These are phyloP conservation scores for Buddleja alternifolia DNA, from an alignment of 257 asterid species.

Conservation along the genomic window DNA sequence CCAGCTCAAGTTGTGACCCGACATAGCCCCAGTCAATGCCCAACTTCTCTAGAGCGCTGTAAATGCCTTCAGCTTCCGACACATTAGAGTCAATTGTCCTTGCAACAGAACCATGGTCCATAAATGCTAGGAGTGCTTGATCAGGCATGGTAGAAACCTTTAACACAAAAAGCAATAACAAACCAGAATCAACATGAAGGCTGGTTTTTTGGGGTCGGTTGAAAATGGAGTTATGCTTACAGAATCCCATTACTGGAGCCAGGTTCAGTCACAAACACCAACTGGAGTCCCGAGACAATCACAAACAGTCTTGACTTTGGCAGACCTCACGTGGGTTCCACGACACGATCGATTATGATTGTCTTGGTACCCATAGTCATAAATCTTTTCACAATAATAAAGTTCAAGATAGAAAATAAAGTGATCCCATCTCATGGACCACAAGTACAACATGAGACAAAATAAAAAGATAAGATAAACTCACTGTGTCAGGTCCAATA, in stretches of 20 bases:
- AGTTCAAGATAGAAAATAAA: not conserved
- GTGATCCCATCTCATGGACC: slow-evolving; percentile 7
- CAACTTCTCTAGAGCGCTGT: slow-evolving; percentile 85
- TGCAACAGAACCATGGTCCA: slow-evolving; percentile 87
- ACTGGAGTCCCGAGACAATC: too few species aligned
- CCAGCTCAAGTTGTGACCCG: slow-evolving; percentile 86
- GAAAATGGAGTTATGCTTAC: too few species aligned
- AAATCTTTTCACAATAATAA: too few species aligned
- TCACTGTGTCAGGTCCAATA: slow-evolving; percentile 96
- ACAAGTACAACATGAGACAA: slow-evolving; percentile 29
- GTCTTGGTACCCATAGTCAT: too few species aligned
- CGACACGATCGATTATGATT: too few species aligned
- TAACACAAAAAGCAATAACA: not conserved
- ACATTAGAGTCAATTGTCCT: slow-evolving; percentile 94
- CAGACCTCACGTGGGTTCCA: too few species aligned
- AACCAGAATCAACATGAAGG: too few species aligned
- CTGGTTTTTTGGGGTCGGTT: not conserved
- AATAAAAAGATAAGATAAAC: slow-evolving; percentile 41
- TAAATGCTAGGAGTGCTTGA: slow-evolving; percentile 94
- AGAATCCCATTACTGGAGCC: too few species aligned
- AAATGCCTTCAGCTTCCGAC: slow-evolving; percentile 88
- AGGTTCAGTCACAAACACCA: too few species aligned
- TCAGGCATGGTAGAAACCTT: slow-evolving; percentile 99
- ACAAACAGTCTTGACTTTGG: too few species aligned
- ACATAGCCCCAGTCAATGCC: slow-evolving; percentile 92